Conservation (phyloP, 2,329 filamentous ascomycete species). For the Stagonosporopsis rhizophila region DNA sequence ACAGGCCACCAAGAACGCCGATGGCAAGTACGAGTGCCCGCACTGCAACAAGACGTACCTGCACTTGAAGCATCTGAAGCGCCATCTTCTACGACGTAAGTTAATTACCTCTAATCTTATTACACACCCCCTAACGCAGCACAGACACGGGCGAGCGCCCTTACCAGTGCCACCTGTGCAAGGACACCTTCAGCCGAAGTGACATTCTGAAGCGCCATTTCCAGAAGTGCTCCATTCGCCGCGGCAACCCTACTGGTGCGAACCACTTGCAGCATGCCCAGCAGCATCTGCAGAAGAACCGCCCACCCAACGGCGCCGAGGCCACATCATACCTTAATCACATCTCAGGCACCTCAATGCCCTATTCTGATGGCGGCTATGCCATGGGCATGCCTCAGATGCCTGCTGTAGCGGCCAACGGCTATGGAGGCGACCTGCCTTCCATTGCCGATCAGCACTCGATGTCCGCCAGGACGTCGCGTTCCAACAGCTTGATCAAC, state of each 20-base stretch:
- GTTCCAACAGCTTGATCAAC: conserved; percentile 57
- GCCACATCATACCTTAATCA: conserved; percentile 47
- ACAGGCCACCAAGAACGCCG: conserved; percentile 92
- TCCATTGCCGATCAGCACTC: conserved; percentile 50
- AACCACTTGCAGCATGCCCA: conserved; percentile 94
- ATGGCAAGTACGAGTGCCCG: conserved; percentile 97
- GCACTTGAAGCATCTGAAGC: conserved; percentile 96
- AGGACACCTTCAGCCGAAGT: conserved; percentile 96
- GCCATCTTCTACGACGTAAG: conserved; percentile 95
- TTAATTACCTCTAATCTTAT: conserved; percentile 39
- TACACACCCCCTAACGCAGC: conserved; percentile 43
- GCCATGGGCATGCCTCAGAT: conserved; percentile 46
- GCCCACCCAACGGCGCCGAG: conserved; percentile 42
- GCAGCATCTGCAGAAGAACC: conserved; percentile 80
- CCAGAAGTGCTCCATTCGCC: conserved; percentile 96
- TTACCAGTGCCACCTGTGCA: conserved; percentile 97
- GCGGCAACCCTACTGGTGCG: conserved; percentile 93
- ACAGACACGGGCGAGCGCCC: conserved; percentile 95
- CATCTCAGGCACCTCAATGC: conserved; percentile 43
- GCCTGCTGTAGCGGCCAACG: conserved; percentile 41
- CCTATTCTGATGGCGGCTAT: conserved; percentile 44
- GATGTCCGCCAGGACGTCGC: conserved; percentile 57
- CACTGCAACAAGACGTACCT: conserved; percentile 99
- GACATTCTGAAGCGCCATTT: conserved; percentile 99
- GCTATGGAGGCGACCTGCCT: conserved; percentile 48